Evolutionary conservation across 345 rosid species (phyloP).

Genomic region (Ceriops decandra): DNA sequence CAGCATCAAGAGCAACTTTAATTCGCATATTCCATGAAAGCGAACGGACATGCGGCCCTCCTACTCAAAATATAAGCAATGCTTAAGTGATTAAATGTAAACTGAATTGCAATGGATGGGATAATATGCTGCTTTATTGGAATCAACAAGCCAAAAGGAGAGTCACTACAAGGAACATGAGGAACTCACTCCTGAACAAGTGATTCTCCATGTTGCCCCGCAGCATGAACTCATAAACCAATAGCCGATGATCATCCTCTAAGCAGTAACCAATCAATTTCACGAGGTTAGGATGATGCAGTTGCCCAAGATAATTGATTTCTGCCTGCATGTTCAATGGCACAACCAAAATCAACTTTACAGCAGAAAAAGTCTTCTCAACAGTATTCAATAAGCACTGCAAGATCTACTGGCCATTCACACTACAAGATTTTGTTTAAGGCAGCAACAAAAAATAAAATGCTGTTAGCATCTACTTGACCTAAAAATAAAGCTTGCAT

Average conservation of each 20-base stretch:
- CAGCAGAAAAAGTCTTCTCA: not conserved
- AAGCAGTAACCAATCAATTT: conserved; percentile 34
- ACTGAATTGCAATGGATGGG: not conserved
- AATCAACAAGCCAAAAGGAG: conserved; percentile 1
- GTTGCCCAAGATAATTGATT: conserved; percentile 34
- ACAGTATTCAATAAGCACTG: not conserved
- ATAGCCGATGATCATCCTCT: conserved; percentile 32
- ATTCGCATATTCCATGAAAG: conserved; percentile 22
- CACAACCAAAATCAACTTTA: conserved; percentile 6
- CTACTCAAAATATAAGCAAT: conserved; percentile 10
- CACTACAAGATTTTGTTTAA: too few relatives aligned
- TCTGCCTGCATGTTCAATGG: conserved; percentile 28
- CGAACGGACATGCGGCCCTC: conserved; percentile 26
- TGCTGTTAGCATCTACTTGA: too few relatives aligned
- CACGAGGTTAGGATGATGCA: conserved; percentile 32
- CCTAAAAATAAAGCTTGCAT: not conserved
- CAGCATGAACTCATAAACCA: conserved; percentile 33
- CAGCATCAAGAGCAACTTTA: conserved; percentile 18
- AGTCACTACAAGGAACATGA: not conserved
- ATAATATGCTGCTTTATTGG: not conserved
- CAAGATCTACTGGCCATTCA: not conserved
- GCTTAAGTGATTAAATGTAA: not conserved
- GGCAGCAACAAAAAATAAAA: too few relatives aligned
- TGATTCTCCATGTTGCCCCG: conserved; percentile 37
- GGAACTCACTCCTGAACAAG: conserved; percentile 31